phyloP scores from a whole-genome alignment of 2,329 filamentous ascomycete species.

The Periglandula ipomoeae region DNA sequence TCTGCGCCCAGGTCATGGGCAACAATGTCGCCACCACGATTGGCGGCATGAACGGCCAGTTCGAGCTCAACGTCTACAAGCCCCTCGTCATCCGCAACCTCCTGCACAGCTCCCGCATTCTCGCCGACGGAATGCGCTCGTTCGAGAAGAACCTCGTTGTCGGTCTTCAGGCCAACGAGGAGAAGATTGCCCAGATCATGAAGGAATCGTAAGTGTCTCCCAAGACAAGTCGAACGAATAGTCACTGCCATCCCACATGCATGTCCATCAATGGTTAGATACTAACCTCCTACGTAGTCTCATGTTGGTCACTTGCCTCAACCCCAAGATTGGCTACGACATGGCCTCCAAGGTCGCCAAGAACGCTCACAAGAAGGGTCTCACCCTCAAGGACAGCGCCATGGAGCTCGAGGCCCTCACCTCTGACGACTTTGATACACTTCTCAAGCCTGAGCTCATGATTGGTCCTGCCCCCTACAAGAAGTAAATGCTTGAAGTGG shows the following conservation, averaged over 20 bases:
- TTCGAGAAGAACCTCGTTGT: slow-evolving; percentile 90
- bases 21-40: slow-evolving; percentile 92
- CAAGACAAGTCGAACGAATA: too few relatives aligned
- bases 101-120: slow-evolving; percentile 79
- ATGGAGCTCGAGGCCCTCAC: slow-evolving; percentile 87
- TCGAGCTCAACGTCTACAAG: slow-evolving; percentile 99
- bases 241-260: too few relatives aligned
- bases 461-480: slow-evolving; percentile 65
- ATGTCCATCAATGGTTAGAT: too few relatives aligned
- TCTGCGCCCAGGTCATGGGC: slow-evolving; percentile 95
- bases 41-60: slow-evolving; percentile 94
- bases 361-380: slow-evolving; percentile 97
- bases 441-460: slow-evolving; percentile 94
- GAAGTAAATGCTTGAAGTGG: slow-evolving; percentile 10
- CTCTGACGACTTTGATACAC: slow-evolving; percentile 78
- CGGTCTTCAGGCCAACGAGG: slow-evolving; percentile 87
- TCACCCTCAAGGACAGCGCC: slow-evolving; percentile 87
- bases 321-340: slow-evolving; percentile 95
- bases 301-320: slow-evolving; percentile 97
- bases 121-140: slow-evolving; percentile 86
- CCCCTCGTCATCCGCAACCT: slow-evolving; percentile 92
- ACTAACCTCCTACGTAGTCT: slow-evolving; percentile 46
- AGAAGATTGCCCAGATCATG: slow-evolving; percentile 80
- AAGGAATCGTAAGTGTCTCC: slow-evolving; percentile 87
- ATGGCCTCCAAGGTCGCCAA: slow-evolving; percentile 96